phyloP scores from a whole-genome alignment of 2,329 filamentous ascomycete genomes.

The Epichloe baconii region DNA sequence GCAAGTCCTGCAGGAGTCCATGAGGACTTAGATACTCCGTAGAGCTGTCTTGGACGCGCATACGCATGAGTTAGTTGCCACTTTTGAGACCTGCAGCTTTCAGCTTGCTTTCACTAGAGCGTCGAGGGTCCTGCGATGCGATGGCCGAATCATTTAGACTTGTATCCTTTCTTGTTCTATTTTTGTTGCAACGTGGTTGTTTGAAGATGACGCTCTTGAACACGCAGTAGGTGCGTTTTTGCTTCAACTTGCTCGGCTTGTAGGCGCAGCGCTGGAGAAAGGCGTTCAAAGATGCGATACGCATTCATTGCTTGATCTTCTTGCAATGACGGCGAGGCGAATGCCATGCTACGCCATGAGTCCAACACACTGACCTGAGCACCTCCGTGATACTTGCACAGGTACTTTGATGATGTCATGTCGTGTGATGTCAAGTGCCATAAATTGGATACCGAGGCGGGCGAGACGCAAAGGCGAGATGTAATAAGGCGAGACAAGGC shows the following conservation, averaged over 20 bases:
- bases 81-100: conserved; percentile 6
- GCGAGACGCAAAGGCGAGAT: not conserved
- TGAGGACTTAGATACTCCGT: not conserved
- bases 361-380: no score
- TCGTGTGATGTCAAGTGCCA: no score
- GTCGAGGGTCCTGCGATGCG: not conserved
- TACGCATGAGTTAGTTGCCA: conserved; percentile 1
- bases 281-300: no score
- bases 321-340: no score
- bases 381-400: no score
- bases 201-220: not conserved
- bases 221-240: no score
- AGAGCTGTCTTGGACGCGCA: conserved; percentile 4
- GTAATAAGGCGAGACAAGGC: conserved; percentile 2
- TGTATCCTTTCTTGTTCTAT: not conserved
- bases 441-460: not conserved
- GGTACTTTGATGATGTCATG: no score
- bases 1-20: conserved; percentile 7
- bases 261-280: no score
- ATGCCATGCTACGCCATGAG: no score
- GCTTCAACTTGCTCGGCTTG: no score
- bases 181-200: not conserved
- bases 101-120: conserved; percentile 6
- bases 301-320: no score
- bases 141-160: not conserved